Conservation (phyloP, 2,329 filamentous ascomycete genomes). For the Metarhizium anisopliae region DNA sequence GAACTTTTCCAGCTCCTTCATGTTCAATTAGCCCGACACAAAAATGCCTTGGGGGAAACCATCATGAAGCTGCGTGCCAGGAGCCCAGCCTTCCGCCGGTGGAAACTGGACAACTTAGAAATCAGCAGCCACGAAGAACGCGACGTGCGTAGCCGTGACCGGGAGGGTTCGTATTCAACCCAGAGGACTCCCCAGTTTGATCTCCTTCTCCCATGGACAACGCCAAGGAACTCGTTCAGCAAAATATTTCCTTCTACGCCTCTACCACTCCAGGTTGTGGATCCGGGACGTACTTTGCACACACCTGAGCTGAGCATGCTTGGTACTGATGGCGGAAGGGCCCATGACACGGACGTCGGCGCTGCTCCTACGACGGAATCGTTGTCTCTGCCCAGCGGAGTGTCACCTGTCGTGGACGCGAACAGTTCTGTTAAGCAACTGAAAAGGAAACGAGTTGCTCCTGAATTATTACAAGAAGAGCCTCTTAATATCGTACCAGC, state of each 20-base stretch:
- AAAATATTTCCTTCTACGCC: neutral
- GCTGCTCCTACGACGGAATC: neutral
- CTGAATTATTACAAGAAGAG: slow-evolving; percentile 11
- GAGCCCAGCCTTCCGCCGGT: slow-evolving; percentile 39
- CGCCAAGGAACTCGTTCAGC: neutral
- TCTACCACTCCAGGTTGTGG: neutral
- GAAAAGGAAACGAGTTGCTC: slow-evolving; percentile 21
- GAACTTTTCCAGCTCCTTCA: slow-evolving; percentile 45
- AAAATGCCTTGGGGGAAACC: slow-evolving; percentile 46
- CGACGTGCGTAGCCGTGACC: neutral
- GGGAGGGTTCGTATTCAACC: neutral
- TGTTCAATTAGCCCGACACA: slow-evolving; percentile 48
- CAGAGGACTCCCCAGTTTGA: slow-evolving; percentile 3
- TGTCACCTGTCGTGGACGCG: neutral
- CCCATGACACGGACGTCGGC: neutral
- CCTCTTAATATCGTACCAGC: slow-evolving; percentile 1
- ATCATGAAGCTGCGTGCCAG: slow-evolving; percentile 45
- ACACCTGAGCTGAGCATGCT: neutral
- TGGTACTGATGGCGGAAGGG: neutral
- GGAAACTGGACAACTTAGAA: slow-evolving; percentile 13
- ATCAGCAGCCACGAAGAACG: neutral
- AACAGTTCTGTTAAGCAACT: slow-evolving; percentile 12
- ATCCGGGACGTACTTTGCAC: neutral
- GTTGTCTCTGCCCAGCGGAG: neutral
- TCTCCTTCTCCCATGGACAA: neutral